Evolutionary conservation across 208 protist genomes (phyloP), one percentile per base, ranked within the genome.

Genomic region (Angomonas ambiguus): DNA sequence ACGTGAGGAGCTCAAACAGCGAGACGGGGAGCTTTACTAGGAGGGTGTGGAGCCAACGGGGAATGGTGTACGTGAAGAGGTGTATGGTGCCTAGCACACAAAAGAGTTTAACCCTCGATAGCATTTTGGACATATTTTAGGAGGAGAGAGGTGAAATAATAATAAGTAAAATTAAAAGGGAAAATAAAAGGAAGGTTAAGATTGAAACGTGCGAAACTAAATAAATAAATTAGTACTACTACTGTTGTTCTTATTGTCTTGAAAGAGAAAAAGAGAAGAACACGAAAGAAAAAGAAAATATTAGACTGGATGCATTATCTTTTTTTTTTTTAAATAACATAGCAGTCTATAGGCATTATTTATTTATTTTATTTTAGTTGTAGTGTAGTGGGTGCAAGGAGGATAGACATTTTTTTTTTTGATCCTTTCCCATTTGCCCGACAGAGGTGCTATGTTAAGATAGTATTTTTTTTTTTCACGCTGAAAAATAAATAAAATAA

Each of bases 11-110:
- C 60, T 77, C 68, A 66, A 64, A 76, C 20, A 80, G 34, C 25
- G 65, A 11, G 22, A 16, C 5, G 6, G 25, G 22, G 28, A 60
- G 28, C 25, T 25, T 77, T 57, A 82, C 69, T 16, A 74, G 33
- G 35, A 85, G 53, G 20, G 65, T 42, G 63, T 69, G 62, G 38
- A 85, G 42, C 62, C n/a, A 70, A 8, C 74, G 69, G 20, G 77
- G 71, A 13, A 83, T 28, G 30, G 18, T 20, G 58, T 49, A 63
- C 3, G 38, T 18, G 11, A 42, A 20, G 6, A 63, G 16, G 32
- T 63, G 53, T 10, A 34, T 11, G 2, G 25, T 30, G 25, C 8
- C 25, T 13, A 34, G 25, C 22, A 8, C 25, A n/a, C 10, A 24
- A 8, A 60, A 33, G 2, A 25, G 6, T 8, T 25, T 25, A 8